Evolutionary conservation across 345 rosid genomes (phyloP).

Genomic region (Jatropha curcas): DNA sequence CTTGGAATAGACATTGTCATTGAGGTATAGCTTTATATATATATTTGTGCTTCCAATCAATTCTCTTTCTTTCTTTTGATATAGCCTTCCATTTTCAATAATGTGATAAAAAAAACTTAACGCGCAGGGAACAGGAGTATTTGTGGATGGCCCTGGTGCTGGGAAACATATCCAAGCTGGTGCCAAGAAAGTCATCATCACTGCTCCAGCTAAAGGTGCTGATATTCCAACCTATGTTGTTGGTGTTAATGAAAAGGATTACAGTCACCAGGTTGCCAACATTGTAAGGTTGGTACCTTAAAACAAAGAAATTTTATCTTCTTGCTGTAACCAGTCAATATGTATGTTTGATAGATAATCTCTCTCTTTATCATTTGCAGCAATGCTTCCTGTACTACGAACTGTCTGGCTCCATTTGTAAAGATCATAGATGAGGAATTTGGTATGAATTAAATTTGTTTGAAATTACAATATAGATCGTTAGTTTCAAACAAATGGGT

Average conservation of each 20-base stretch:
- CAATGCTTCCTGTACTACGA: conserved; percentile 98
- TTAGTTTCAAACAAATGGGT: too few relatives aligned
- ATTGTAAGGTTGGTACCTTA: conserved; percentile 64
- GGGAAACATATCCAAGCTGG: conserved; percentile 99
- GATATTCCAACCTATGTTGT: conserved; percentile 95
- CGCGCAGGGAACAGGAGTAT: conserved; percentile 92
- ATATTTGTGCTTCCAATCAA: neutral
- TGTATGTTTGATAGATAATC: conserved; percentile 8
- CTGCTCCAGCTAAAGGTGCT: conserved; percentile 99
- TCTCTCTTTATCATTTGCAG: conserved; percentile 37
- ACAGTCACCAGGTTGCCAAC: conserved; percentile 68
- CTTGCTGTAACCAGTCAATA: neutral
- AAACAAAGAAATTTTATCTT: too few relatives aligned
- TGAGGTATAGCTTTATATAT: too few relatives aligned
- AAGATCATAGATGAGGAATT: conserved; percentile 90
- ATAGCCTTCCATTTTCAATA: neutral
- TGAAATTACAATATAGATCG: too few relatives aligned
- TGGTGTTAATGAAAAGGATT: conserved; percentile 91
- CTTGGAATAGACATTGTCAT: conserved; percentile 97
- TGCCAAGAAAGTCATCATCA: conserved; percentile 93
- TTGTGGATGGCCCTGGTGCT: conserved; percentile 99
- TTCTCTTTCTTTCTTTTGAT: neutral
- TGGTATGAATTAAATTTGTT: conserved; percentile 59
- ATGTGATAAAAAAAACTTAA: neutral
- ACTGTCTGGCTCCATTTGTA: conserved; percentile 92